Base-by-base conservation (phyloP, 352 stramenopile species). In the Aphanomyces invadans region DNA sequence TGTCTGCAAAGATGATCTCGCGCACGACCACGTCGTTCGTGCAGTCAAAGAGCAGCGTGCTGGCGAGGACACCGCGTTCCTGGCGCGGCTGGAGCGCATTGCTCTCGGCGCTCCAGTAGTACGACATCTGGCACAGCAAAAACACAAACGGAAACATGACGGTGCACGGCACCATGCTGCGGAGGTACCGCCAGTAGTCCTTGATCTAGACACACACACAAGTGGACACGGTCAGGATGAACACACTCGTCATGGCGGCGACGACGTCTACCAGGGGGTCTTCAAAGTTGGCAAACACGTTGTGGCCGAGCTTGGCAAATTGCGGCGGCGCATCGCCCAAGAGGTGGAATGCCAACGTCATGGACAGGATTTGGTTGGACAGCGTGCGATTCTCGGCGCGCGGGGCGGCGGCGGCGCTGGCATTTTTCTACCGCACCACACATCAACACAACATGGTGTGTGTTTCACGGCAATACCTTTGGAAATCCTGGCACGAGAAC, bases 1-100 rank as follows among this genome's bases (percentile, higher is more conserved):
- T 95, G 67, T 95, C 83, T 51, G 89, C 79, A 53, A 95, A 95
- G 42, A 95, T 88, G 4, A 79, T 90, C 32, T 95, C 86, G 23
- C 86, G 84, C 49, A 95, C 84, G 49, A 95, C 90, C 11, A 77
- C 75, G 49, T 95, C 86, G 4, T 84, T 89, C n/a, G 86, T 95
- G 26, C 92, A 72, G 64, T 95, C 91, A 71, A 95, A 95, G 25
- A 95, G 71, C 12, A 86, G 89, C 44, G 76, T 72, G 45, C 84
- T 95, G 44, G 86, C 84, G 12, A 95, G 54, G 7, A 73, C 82
- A 15, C 86, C 86, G 62, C 86, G 86, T 39, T 95, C 86, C 36
- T 95, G 84, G 25, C 86, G 81, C 66, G 81, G 88, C 45, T 82
- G 80, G 29, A 95, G 71, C 33, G 87, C 69, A 29, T 90, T 89